These are phyloP conservation scores for Trifolium subterraneum DNA, from an alignment of 306 rosid species.

Conservation along the genomic window DNA sequence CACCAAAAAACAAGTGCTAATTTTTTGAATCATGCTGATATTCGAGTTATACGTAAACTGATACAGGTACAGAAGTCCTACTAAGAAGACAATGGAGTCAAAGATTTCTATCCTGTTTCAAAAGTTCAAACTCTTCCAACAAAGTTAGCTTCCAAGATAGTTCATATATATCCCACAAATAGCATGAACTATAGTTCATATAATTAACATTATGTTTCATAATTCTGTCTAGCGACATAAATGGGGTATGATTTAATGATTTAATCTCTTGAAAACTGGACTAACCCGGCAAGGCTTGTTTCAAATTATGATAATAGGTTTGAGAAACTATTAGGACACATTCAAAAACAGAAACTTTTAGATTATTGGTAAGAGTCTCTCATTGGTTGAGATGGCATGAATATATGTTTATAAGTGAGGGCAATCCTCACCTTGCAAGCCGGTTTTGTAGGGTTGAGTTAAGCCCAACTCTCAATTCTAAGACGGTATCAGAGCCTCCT, in stretches of 20 bases:
- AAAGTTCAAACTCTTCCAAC: not conserved
- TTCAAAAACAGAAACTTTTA: not conserved
- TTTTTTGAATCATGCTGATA: not conserved
- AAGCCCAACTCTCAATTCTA: too few species aligned
- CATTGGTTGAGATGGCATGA: too few species aligned
- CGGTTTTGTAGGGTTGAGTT: too few species aligned
- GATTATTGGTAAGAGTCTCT: too few species aligned
- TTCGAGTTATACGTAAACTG: not conserved
- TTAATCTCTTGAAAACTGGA: conserved; percentile 8
- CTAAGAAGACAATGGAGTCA: not conserved
- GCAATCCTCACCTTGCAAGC: too few species aligned
- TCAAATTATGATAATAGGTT: conserved; percentile 3
- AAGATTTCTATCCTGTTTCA: not conserved
- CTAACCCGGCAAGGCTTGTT: not conserved
- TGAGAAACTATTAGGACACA: conserved; percentile 2
- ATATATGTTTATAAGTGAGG: too few species aligned
- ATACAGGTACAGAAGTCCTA: not conserved
- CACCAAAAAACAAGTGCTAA: not conserved
- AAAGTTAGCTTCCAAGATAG: not conserved
- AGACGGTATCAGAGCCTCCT: too few species aligned
- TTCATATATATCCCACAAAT: too few species aligned
- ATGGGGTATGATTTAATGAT: not conserved
- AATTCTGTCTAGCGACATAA: conserved; percentile 6
- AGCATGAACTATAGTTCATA: too few species aligned
- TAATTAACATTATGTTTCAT: not conserved